phyloP scores from a whole-genome alignment of 2,329 filamentous ascomycete genomes.

The Arthrobotrys entomopaga region DNA sequence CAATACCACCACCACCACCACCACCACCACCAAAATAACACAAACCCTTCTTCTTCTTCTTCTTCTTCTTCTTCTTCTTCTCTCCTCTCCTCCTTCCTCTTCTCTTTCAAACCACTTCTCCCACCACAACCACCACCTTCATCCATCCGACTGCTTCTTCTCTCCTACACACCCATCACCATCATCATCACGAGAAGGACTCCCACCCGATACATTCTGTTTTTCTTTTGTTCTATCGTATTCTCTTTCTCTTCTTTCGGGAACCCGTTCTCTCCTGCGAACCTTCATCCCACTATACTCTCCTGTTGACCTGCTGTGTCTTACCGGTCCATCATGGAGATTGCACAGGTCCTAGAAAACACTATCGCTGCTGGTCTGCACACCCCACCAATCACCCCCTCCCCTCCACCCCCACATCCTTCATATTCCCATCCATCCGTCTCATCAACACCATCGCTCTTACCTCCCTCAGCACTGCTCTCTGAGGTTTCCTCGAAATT shows the following conservation, averaged over 20 bases:
- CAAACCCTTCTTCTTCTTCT: conserved; percentile 10
- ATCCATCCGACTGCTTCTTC: conserved; percentile 46
- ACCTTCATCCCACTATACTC: conserved; percentile 57
- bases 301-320: conserved; percentile 58
- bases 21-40: conserved; percentile 30
- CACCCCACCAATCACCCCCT: conserved; percentile 58
- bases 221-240: conserved; percentile 52
- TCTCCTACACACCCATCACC: conserved; percentile 55
- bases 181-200: conserved; percentile 54
- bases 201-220: conserved; percentile 39
- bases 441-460: conserved; percentile 29
- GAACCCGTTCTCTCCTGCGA: conserved; percentile 53
- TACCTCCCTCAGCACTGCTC: conserved; percentile 48
- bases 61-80: conserved; percentile 13
- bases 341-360: conserved; percentile 96
- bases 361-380: conserved; percentile 90
- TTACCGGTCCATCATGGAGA: conserved; percentile 78
- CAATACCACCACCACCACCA: conserved; percentile 34
- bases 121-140: conserved; percentile 19
- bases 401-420: conserved; percentile 6
- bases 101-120: conserved; percentile 6
- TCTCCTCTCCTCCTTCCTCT: conserved; percentile 13
- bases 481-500: background rate
- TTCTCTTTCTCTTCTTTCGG: conserved; percentile 59
- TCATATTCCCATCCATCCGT: conserved; percentile 25